phyloP scores from a whole-genome alignment of 306 rosid genomes.

The Dryas drummondii region DNA sequence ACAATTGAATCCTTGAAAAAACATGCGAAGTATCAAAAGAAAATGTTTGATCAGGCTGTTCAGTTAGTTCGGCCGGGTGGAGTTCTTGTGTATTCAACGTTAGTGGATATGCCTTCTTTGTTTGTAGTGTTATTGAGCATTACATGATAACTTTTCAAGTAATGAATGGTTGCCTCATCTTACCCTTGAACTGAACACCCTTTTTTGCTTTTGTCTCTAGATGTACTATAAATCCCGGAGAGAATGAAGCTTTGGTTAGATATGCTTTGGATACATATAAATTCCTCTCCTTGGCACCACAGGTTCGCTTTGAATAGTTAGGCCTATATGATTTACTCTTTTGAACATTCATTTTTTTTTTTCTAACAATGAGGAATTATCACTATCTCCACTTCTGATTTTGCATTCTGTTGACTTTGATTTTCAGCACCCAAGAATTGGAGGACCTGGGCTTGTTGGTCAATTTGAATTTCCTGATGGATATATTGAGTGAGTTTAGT shows the following conservation, averaged over 20 bases:
- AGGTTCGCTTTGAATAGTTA: slow-evolving; percentile 50
- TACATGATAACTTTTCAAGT: background rate
- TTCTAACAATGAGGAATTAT: background rate
- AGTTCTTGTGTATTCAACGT: slow-evolving; percentile 92
- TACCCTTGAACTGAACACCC: slow-evolving; percentile 24
- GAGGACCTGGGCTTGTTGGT: slow-evolving; percentile 95
- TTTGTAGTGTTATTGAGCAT: slow-evolving; percentile 7
- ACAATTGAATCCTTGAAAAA: slow-evolving; percentile 69
- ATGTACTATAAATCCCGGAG: slow-evolving; percentile 96
- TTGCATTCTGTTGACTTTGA: slow-evolving; percentile 27
- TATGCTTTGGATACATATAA: slow-evolving; percentile 89
- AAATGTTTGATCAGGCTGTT: slow-evolving; percentile 92
- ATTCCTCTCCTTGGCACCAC: slow-evolving; percentile 73
- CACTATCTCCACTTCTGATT: background rate
- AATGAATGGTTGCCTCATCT: background rate
- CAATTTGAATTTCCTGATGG: slow-evolving; percentile 74
- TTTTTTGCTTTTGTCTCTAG: slow-evolving; percentile 34
- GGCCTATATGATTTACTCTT: slow-evolving; percentile 7
- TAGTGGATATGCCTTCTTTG: slow-evolving; percentile 36
- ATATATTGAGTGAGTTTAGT: slow-evolving; percentile 63
- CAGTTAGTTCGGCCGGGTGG: slow-evolving; percentile 85
- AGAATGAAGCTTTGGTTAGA: slow-evolving; percentile 94
- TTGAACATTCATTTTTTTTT: background rate
- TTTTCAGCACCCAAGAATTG: slow-evolving; percentile 79
- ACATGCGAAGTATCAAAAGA: slow-evolving; percentile 82